phyloP scores from a whole-genome alignment of 495 filamentous ascomycete species.

The Patellaria atrata region DNA sequence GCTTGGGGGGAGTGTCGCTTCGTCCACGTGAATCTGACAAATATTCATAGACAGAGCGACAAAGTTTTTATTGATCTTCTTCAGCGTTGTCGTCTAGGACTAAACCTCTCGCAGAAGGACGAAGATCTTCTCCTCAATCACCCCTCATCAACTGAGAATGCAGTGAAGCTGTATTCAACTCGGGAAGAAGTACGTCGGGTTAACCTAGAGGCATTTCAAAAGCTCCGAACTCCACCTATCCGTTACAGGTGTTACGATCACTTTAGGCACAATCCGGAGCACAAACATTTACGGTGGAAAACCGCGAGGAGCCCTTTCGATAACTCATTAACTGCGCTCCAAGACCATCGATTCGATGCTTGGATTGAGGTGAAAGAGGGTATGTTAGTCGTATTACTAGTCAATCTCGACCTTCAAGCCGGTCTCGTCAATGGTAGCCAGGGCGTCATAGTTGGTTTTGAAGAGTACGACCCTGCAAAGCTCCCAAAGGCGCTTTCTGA shows the following conservation, averaged over 20 bases:
- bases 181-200: slow-evolving; percentile 23
- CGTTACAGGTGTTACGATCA: slow-evolving; percentile 19
- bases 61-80: slow-evolving; percentile 35
- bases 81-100: slow-evolving; percentile 36
- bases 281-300: slow-evolving; percentile 15
- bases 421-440: slow-evolving; percentile 39
- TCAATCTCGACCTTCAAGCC: slow-evolving; percentile 26
- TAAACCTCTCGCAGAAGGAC: slow-evolving; percentile 25
- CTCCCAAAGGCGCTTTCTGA: slow-evolving; percentile 6
- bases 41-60: slow-evolving; percentile 41
- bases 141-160: slow-evolving; percentile 28
- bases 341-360: slow-evolving; percentile 21
- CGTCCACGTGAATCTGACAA: slow-evolving; percentile 28
- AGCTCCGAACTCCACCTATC: slow-evolving; percentile 16
- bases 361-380: slow-evolving; percentile 28
- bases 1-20: slow-evolving; percentile 28
- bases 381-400: slow-evolving; percentile 34
- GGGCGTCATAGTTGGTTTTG: slow-evolving; percentile 32
- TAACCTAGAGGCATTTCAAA: slow-evolving; percentile 14
- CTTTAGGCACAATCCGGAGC: slow-evolving; percentile 14
- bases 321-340: slow-evolving; percentile 6
- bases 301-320: slow-evolving; percentile 8
- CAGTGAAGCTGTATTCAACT: slow-evolving; percentile 32
- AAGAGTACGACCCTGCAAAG: slow-evolving; percentile 7
- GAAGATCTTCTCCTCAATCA: slow-evolving; percentile 34